Base-by-base conservation (phyloP, 2,329 filamentous ascomycete species). In the Colletotrichum musae region DNA sequence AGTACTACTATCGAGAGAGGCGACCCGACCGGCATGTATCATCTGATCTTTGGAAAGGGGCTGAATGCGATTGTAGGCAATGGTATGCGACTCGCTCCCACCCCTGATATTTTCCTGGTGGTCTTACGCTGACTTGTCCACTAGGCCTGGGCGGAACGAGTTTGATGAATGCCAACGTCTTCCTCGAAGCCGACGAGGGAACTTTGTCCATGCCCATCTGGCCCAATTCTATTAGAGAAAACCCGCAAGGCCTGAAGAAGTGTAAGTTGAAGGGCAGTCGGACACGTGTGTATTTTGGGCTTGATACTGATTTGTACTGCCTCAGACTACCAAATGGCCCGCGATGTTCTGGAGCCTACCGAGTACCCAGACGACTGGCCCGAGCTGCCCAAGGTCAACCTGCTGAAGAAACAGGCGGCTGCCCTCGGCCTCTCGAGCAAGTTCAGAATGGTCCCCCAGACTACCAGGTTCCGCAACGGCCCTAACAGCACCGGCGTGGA, bases 131-230 rank as follows among this genome's bases (percentile, higher is more conserved):
- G 45, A 72, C 48, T 12, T n/a, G 9, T 59, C 54, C 12, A n/a
- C 7, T 47, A 87, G 85, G 89, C 1, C 86, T 92, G 36, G 91
- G 90, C 12, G 90, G 90, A 10, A 91, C 89, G 2, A 91, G 88
- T 75, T 76, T 92, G 32, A 84, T 92, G 48, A 92, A 92, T 71
- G 89, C 90, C 10, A 92, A 92, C 73, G 87, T 92, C 2, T 93
- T 91, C 72, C 79, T 92, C 16, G 84, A 88, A 72, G 86, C 89
- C 3, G 88, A 91, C 64, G 76, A 85, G 15, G 81, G 82, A 4
- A 88, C 88, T 0, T 77, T 92, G 64, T 75, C 77, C 2, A 82
- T 88, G 78, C 80, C 84, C 2, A 79, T 82, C 9, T 93, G 90
- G 90, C 90, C 91, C 0, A 74, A 82, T 10, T 86, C 91, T 74